Conservation (phyloP, 2,329 filamentous ascomycete species). For the Trichoderma harzianum region DNA sequence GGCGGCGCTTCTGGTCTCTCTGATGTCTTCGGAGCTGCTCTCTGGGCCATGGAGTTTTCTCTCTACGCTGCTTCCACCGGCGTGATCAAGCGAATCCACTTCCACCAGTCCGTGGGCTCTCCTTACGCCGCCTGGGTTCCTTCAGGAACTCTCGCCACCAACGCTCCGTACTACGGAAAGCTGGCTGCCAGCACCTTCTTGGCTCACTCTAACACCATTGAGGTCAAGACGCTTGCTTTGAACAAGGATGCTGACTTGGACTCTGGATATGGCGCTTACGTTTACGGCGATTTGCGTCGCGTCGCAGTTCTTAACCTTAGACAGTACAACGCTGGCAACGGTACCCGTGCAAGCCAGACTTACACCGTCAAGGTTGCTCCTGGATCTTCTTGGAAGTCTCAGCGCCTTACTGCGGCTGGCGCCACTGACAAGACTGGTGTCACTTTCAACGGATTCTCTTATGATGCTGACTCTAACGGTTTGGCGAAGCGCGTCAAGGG, state of each 20-base stretch:
- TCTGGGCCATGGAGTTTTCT: constrained; percentile 48
- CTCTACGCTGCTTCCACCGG: constrained; percentile 35
- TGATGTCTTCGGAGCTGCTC: constrained; percentile 47
- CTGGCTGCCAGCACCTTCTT: constrained; percentile 24
- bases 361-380: constrained; percentile 20
- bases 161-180: constrained; percentile 26
- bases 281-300: constrained; percentile 18
- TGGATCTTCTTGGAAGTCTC: constrained; percentile 17
- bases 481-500: constrained; percentile 13
- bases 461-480: constrained; percentile 22
- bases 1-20: constrained; percentile 39
- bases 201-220: constrained; percentile 17
- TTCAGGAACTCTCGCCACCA: constrained; percentile 17
- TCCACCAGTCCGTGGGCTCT: constrained; percentile 36
- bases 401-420: constrained; percentile 22
- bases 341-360: constrained; percentile 7
- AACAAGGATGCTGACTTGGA: constrained; percentile 20
- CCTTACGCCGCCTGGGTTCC: constrained; percentile 26
- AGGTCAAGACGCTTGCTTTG: constrained; percentile 17
- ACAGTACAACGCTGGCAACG: constrained; percentile 18
- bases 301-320: constrained; percentile 24
- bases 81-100: constrained; percentile 37
- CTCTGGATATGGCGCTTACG: constrained; percentile 25
- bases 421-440: constrained; percentile 21
- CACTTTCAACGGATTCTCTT: constrained; percentile 23